phyloP scores from a whole-genome alignment of 495 filamentous ascomycete species.

The Bacidia rubella region DNA sequence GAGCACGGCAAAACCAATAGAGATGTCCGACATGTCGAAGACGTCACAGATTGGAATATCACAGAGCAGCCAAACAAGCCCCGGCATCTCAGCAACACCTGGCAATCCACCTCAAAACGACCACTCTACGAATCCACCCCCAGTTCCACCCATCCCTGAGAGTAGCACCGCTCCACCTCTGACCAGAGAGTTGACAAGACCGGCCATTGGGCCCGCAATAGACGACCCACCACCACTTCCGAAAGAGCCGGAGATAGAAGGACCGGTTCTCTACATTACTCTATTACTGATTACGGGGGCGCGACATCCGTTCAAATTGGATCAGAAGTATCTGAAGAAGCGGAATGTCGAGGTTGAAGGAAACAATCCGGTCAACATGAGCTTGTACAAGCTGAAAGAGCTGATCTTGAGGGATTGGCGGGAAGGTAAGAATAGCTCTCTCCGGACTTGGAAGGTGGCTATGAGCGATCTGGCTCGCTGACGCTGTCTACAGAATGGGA shows the following conservation, averaged over 20 bases:
- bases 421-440: slow-evolving; percentile 34
- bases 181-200: slow-evolving; percentile 15
- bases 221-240: slow-evolving; percentile 16
- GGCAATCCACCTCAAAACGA: not conserved
- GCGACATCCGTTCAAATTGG: slow-evolving; percentile 74
- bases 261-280: slow-evolving; percentile 46
- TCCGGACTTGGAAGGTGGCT: too few species aligned
- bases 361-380: slow-evolving; percentile 74
- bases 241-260: slow-evolving; percentile 32
- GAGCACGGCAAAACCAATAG: not conserved
- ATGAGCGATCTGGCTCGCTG: too few species aligned
- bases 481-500: slow-evolving; percentile 57
- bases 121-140: not conserved
- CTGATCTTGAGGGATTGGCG: slow-evolving; percentile 84
- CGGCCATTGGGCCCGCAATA: slow-evolving; percentile 19
- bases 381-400: slow-evolving; percentile 83
- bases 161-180: slow-evolving; percentile 5
- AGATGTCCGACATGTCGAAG: slow-evolving; percentile 5
- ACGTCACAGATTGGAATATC: not conserved
- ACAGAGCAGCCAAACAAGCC: not conserved
- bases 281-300: slow-evolving; percentile 62
- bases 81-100: not conserved
- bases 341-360: slow-evolving; percentile 61
- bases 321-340: slow-evolving; percentile 71
- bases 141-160: not conserved